phyloP scores from a whole-genome alignment of 352 stramenopile species.

The Phytophthora pisi region DNA sequence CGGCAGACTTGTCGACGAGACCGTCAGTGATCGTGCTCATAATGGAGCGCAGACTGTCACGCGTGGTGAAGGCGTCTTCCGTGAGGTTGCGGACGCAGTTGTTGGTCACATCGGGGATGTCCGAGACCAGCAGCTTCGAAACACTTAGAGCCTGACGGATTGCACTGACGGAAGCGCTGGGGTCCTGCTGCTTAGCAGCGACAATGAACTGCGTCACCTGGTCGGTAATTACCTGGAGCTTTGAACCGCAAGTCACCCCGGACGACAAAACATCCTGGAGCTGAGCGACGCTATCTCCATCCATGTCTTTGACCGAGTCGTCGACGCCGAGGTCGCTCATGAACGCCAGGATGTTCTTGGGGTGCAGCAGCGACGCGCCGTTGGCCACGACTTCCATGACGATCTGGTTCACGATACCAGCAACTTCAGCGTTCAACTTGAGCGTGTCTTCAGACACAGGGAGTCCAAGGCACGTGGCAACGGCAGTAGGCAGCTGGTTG shows the following conservation, averaged over 20 bases:
- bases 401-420: constrained; percentile 34
- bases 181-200: constrained; percentile 36
- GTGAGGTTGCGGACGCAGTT: constrained; percentile 42
- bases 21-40: constrained; percentile 52
- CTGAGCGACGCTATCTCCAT: constrained; percentile 19
- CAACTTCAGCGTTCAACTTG: constrained; percentile 35
- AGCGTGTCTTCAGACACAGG: constrained; percentile 25
- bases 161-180: constrained; percentile 29
- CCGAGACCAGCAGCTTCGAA: constrained; percentile 50
- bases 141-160: constrained; percentile 46
- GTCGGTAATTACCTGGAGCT: constrained; percentile 47
- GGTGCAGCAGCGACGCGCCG: constrained; percentile 18
- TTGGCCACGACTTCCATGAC: constrained; percentile 39
- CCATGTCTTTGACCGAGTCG: constrained; percentile 33
- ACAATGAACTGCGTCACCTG: constrained; percentile 44
- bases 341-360: constrained; percentile 34
- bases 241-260: constrained; percentile 40
- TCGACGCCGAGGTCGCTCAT: constrained; percentile 28
- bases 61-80: constrained; percentile 37
- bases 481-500: constrained; percentile 36
- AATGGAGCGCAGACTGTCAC: constrained; percentile 51
- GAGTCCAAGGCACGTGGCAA: constrained; percentile 54
- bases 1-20: constrained; percentile 32
- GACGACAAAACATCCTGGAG: constrained; percentile 42
- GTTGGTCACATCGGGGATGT: constrained; percentile 53